Base-by-base conservation (phyloP, 495 filamentous ascomycete genomes). In the Aspergillus sparsus region DNA sequence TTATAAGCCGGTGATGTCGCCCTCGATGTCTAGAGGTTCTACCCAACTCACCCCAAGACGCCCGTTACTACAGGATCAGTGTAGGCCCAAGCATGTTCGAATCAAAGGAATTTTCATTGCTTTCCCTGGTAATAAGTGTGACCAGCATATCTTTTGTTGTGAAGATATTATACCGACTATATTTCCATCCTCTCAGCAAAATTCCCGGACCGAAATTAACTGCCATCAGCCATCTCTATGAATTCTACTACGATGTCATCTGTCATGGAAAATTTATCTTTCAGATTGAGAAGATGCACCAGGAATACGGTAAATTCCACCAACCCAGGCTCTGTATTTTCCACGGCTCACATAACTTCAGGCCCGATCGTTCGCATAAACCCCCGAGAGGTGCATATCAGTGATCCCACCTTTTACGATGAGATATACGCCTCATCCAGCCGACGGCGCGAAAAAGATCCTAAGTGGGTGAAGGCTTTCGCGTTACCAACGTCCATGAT, bases 321-420 rank as follows among this genome's bases (percentile, higher is more conserved):
- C 11, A 31, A 31, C 5, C 49, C 27, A 13, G 27, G 9, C 21
- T 46, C 4, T 4, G 33, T 37, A 56, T 5, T 8, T 37, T 42
- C 6, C 37, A 41, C 32, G 10, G 2, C 11, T 54, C 13, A 58
- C 12, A 16, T 7, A 50, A 35, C 18, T 49, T 31, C 34, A 82
- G 82, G 81, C 0, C 81, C 83, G 1, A 80, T 85, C 49, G 64
- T 85, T 16, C 76, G 83, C 6, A 71, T 85, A 39, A 78, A 68
- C 31, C 83, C 84, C 0, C 42, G 70, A 13, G 81, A 85, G 59
- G 57, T 86, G 4, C 78, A 81, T 53, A 67, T 77, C 54, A 71
- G 71, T n/a, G 75, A 78, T 34, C 60, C 70, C 0, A 54, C 53
- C n/a, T 77, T 70, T 27, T 77, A 75, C 54, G 69, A 74, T 6